Evolutionary conservation across 768 basidiomycete genomes (phyloP), one percentile per base, ranked within the genome.

Genomic region (Suillus occidentalis): DNA sequence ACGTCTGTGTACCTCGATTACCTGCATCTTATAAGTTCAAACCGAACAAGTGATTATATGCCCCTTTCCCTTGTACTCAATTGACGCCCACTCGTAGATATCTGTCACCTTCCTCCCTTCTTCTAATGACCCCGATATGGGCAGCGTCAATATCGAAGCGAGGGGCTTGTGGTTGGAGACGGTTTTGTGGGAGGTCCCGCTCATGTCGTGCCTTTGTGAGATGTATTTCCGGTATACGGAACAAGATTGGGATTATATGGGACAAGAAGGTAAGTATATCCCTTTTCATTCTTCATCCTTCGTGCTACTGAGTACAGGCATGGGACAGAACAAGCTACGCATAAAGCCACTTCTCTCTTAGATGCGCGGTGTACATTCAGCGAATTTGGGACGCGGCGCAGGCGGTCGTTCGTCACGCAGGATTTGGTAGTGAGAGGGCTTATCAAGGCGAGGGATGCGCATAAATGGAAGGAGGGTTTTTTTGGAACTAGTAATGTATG

Each of bases 181-280:
- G 8, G 97, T 99, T 64, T 79, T 97, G 34, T 99, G 97, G 89
- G 97, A 99, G 78, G 95, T 98, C 1, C 96, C 95, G 1, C 79
- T 99, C 60, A 95, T 99, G 94, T 89, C 95, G 16, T 88, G 88
- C 67, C 80, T 99, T 60, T 94, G 92, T 71, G 95, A 99, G 75
- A 87, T 88, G 22, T 97, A 94, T 78, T 99, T 97, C 78, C 82
- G 78, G 22, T 82, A 83, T 20, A 89, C 87, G 43, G 84, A 85
- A 69, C 90, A 82, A 2, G 89, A 96, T 70, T 99, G 97, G 97
- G 85, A 76, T 62, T 88, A 95, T 66, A 87, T 89, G n/a, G 87
- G 88, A 6, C 94, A 95, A 76, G 81, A 85, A 77, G 89, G 95
- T 92, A 49, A 64, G 77, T 8, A 1, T 28, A 28, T 6, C 13